A percentile compares a stretch with the other conserved stretches of the same genome.
Conservation (phyloP, 805 yeast genomes). For the Barnettozyma botsteinii region DNA sequence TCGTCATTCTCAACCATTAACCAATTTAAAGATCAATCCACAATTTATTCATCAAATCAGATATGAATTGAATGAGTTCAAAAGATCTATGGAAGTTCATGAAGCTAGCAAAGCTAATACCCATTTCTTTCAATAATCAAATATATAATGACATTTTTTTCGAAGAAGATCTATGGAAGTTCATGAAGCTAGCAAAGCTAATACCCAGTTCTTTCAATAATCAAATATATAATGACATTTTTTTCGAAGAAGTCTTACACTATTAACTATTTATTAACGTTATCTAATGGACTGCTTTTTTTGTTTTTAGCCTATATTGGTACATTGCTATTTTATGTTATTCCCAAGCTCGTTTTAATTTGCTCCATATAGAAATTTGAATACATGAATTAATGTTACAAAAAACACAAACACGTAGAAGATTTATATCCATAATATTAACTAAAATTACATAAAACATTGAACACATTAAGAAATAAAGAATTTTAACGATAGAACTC, state of each 20-base stretch:
- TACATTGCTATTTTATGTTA: no score
- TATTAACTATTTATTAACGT: no score
- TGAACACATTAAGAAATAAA: neutral
- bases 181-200: conserved; percentile 38
- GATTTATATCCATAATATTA: neutral
- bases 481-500: conserved; percentile 89
- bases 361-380: no score
- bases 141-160: no score
- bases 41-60: conserved; percentile 49
- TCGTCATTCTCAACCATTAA: conserved; percentile 45
- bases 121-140: conserved; percentile 49
- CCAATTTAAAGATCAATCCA: conserved; percentile 39
- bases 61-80: conserved; percentile 57
- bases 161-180: no score
- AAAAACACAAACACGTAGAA: neutral
- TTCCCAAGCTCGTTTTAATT: neutral
- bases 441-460: neutral
- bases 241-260: no score
- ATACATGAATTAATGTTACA: no score
- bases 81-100: conserved; percentile 67
- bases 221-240: no score
- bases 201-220: conserved; percentile 61
- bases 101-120: conserved; percentile 54
- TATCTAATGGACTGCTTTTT: no score
- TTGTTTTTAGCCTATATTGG: no score